Conservation (phyloP, 768 basidiomycete species). For the Tylopilus sp. region DNA sequence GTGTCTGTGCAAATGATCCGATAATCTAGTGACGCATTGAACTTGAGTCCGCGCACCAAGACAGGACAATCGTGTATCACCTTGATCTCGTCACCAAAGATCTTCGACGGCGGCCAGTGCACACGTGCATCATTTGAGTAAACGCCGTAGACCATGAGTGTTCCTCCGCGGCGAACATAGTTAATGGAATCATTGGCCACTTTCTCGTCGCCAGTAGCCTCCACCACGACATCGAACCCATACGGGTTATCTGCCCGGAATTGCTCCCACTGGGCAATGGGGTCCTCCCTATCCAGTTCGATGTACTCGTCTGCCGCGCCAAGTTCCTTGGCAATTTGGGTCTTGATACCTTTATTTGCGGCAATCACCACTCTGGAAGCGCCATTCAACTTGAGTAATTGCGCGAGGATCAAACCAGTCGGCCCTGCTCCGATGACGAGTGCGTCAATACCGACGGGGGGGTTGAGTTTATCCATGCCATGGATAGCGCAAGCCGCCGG, state of each 20-base stretch:
- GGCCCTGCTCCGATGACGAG: conserved; percentile 84
- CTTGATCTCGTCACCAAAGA: conserved; percentile 53
- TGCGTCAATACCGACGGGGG: conserved; percentile 75
- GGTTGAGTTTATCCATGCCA: conserved; percentile 79
- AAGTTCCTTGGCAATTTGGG: conserved; percentile 72
- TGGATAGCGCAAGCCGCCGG: conserved; percentile 87
- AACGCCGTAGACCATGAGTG: conserved; percentile 81
- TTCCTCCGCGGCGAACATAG: conserved; percentile 77
- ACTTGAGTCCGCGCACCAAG: neutral
- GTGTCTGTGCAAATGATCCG: conserved; percentile 81
- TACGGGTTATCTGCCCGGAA: conserved; percentile 74
- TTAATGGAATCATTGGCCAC: conserved; percentile 80
- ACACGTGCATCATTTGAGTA: conserved; percentile 79
- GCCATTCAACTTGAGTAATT: conserved; percentile 82
- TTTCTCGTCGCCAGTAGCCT: conserved; percentile 76
- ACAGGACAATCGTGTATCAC: conserved; percentile 23
- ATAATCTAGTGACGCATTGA: conserved; percentile 52
- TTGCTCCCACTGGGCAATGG: conserved; percentile 70
- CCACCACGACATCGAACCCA: conserved; percentile 78
- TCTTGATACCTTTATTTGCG: conserved; percentile 85
- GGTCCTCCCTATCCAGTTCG: conserved; percentile 70
- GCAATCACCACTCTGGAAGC: conserved; percentile 76
- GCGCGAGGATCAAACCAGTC: conserved; percentile 81
- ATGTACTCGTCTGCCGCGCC: conserved; percentile 79
- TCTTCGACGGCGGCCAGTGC: conserved; percentile 79